These are phyloP conservation scores for Psilocybe cubensis DNA, from an alignment of 768 basidiomycete genomes.

Conservation along the genomic window DNA sequence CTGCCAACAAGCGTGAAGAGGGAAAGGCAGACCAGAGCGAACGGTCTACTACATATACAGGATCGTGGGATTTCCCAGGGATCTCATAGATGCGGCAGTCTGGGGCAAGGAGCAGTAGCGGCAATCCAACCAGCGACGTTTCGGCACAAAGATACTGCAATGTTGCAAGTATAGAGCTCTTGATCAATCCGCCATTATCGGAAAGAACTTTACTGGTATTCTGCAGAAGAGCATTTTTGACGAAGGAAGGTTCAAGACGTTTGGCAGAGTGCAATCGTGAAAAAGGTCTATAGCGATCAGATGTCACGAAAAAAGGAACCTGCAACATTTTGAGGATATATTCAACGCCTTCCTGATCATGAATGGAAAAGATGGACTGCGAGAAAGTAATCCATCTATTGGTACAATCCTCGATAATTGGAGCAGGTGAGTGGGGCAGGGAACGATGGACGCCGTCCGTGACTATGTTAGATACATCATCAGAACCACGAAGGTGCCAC, in stretches of 20 bases:
- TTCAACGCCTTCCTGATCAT: no score
- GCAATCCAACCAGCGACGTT: constrained; percentile 7
- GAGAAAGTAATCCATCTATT: constrained; percentile 5
- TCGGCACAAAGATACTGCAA: constrained; percentile 5
- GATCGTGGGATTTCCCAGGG: not conserved
- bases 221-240: constrained; percentile 22
- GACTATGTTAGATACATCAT: constrained; percentile 13
- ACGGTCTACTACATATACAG: not conserved
- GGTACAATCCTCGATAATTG: constrained; percentile 13
- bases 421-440: not conserved
- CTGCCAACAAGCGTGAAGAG: constrained; percentile 5
- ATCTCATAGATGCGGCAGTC: not conserved
- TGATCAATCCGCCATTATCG: not conserved
- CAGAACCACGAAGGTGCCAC: constrained; percentile 14
- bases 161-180: not conserved
- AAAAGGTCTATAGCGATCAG: no score
- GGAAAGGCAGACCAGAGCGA: constrained; percentile 3
- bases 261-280: no score
- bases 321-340: no score
- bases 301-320: no score
- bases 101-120: constrained; percentile 5
- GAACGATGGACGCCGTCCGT: constrained; percentile 22
- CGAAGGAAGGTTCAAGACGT: constrained; percentile 14
- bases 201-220: no score
- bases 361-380: constrained; percentile 24